Evolutionary conservation across 768 basidiomycete genomes (phyloP), one percentile per base, ranked within the genome.

Genomic region (Sporobolomyces phaffii): DNA sequence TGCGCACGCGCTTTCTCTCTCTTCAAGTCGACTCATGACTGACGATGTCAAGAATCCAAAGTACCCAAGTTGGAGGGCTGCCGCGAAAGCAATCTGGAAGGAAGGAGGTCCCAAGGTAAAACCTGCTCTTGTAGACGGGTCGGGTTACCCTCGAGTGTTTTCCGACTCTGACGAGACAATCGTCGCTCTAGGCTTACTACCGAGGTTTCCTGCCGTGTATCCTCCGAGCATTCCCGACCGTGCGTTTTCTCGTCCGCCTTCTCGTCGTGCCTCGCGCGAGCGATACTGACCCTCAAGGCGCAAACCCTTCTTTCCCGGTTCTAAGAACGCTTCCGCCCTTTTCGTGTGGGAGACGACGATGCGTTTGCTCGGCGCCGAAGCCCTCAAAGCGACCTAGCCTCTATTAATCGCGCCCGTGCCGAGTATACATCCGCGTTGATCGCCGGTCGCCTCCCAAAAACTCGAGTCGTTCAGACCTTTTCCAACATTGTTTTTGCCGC

Each of bases 301-400:
- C n/a, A n/a, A n/a, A n/a, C n/a, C n/a, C n/a, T n/a, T n/a, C n/a
- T n/a, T n/a, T n/a, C n/a, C n/a, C n/a, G n/a, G n/a, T n/a, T n/a
- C n/a, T n/a, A n/a, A 73, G 73, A 74, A 74, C 51, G 73, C 68
- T 0, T 68, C 69, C 4, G 73, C 73, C 0, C 58, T 73, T 4
- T 43, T 71, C 11, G 73, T 74, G 0, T 74, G 73, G 73, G 72
- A 73, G 41, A 43, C 57, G 10, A 52, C 50, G 3, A 74, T 74
- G 73, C 60, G 61, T 20, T 29, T 66, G 1, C 56, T 58, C 41
- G 56, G 56, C 9, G 56, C 56, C 28, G 56, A 58, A 58, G 28
- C 43, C 5, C 56, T 58, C 29, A 58, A 58, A 58, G 56, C 56
- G 31, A 58, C 56, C 29, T 54, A 38, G 38, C 10, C 38, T 17